These are phyloP conservation scores for Fusarium sp. DNA, from an alignment of 2,329 filamentous ascomycete species.

Conservation along the genomic window DNA sequence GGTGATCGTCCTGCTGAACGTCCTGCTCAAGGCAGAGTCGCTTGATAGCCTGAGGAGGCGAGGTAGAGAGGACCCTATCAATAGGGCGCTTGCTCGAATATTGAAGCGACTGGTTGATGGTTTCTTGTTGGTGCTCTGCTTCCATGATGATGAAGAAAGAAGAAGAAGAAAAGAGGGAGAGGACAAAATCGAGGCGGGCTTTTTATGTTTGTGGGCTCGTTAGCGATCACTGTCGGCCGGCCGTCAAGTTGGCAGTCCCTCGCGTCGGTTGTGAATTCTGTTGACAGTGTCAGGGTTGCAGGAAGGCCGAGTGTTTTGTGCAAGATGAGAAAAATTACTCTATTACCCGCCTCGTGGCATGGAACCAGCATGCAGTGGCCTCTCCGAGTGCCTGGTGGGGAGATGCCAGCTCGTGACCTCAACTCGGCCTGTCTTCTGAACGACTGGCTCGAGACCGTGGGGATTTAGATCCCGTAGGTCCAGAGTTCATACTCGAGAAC, in stretches of 20 bases:
- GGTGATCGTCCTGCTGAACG: not conserved
- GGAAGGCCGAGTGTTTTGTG: not conserved
- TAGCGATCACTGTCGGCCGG: not conserved
- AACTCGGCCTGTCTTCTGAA: no score
- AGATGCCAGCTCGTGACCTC: no score
- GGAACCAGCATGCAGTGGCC: no score
- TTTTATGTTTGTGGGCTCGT: not conserved
- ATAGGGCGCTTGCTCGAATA: not conserved
- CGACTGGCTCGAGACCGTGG: no score
- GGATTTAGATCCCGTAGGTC: no score
- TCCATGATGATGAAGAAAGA: slow-evolving; percentile 1
- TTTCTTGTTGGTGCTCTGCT: not conserved
- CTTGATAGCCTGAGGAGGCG: not conserved
- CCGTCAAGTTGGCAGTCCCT: not conserved
- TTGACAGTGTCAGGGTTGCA: not conserved
- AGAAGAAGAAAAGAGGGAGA: not conserved
- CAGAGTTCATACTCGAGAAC: no score
- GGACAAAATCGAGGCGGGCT: not conserved
- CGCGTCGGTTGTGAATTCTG: not conserved
- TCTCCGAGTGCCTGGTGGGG: no score
- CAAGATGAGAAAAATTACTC: no score
- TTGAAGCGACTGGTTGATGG: not conserved
- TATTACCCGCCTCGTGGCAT: no score
- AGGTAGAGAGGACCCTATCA: not conserved
- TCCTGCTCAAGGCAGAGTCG: not conserved